Percentiles rank a stretch among this genome's conserved stretches.
phyloP scores from a whole-genome alignment of 805 yeast genomes.

The Blastobotrys americana region DNA sequence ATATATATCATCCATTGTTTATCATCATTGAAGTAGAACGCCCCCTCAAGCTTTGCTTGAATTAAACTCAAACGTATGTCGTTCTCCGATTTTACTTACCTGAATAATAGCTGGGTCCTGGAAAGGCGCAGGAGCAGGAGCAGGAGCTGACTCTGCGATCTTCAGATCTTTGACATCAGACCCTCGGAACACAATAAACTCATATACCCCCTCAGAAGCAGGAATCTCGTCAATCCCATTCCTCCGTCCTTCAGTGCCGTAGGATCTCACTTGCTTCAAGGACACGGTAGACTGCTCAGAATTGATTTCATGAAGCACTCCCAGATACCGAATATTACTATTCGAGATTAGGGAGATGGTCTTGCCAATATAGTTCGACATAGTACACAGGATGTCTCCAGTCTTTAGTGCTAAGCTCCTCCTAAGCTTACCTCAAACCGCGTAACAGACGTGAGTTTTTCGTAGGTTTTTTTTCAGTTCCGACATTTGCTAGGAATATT shows the following conservation, averaged over 20 bases:
- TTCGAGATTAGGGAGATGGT: slow-evolving; percentile 74
- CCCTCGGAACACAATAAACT: slow-evolving; percentile 79
- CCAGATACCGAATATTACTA: slow-evolving; percentile 80
- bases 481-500: too few species aligned
- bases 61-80: neutral
- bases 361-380: slow-evolving; percentile 92
- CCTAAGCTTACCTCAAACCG: too few species aligned
- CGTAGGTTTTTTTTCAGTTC: too few species aligned
- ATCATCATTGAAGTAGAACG: slow-evolving; percentile 26
- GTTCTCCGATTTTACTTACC: slow-evolving; percentile 21
- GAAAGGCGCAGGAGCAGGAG: slow-evolving; percentile 35
- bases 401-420: too few species aligned
- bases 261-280: slow-evolving; percentile 66
- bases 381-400: too few species aligned
- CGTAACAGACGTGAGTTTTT: too few species aligned
- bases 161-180: slow-evolving; percentile 84
- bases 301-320: slow-evolving; percentile 77
- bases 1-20: slow-evolving; percentile 25
- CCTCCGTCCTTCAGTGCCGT: slow-evolving; percentile 89
- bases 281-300: slow-evolving; percentile 89
- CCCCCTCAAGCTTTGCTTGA: slow-evolving; percentile 1
- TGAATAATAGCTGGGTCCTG: slow-evolving; percentile 30
- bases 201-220: slow-evolving; percentile 62
- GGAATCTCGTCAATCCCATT: slow-evolving; percentile 61
- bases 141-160: slow-evolving; percentile 67